Evolutionary conservation across 441 rosid genomes (phyloP).

Genomic region (Erysimum pusillum): DNA sequence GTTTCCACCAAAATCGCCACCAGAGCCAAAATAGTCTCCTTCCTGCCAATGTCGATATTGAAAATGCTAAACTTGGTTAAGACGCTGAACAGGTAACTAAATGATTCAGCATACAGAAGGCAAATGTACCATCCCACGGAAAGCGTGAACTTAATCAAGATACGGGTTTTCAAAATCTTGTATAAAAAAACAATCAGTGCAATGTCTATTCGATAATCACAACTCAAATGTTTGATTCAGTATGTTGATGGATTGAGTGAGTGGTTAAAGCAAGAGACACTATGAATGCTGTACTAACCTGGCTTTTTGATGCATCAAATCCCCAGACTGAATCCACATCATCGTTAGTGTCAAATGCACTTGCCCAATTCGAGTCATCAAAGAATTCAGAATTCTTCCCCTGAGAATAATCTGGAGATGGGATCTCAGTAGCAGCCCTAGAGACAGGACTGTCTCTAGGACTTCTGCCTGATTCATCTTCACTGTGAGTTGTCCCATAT

Average conservation of each 20-base stretch:
- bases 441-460: conserved; percentile 81
- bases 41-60: conserved; percentile 56
- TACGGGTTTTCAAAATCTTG: conserved; percentile 11
- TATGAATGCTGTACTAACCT: conserved; percentile 60
- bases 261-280: conserved; percentile 12
- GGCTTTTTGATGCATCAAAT: conserved; percentile 64
- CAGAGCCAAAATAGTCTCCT: conserved; percentile 68
- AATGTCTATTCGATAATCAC: conserved; percentile 10
- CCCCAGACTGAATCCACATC: conserved; percentile 97
- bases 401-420: conserved; percentile 72
- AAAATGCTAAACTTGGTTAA: conserved; percentile 35
- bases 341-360: conserved; percentile 90
- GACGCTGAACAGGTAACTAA: conserved; percentile 14
- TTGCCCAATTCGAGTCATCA: conserved; percentile 90
- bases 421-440: conserved; percentile 66
- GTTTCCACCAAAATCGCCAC: conserved; percentile 64
- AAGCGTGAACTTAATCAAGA: conserved; percentile 17
- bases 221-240: neutral
- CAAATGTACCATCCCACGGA: conserved; percentile 12
- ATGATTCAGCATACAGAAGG: conserved; percentile 7
- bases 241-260: conserved; percentile 8
- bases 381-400: conserved; percentile 75
- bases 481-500: conserved; percentile 72
- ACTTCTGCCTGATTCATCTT: conserved; percentile 85
- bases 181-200: conserved; percentile 5